Base-by-base conservation (phyloP, 768 basidiomycete species). In the Tylopilus intermedius region DNA sequence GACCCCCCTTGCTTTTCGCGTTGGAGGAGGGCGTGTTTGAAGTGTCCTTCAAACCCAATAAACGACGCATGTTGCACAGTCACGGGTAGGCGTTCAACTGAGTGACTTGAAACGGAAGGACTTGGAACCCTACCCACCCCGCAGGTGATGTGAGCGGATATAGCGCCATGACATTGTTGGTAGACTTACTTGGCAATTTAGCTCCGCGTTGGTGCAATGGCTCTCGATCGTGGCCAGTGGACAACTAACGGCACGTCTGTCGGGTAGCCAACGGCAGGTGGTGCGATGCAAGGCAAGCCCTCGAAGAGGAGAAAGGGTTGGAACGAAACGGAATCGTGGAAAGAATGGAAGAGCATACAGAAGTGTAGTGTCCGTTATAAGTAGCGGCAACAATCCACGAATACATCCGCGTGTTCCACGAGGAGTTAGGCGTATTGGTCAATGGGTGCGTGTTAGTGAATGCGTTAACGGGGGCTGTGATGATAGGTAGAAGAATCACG, bases 31-130 rank as follows among this genome's bases (percentile, higher is more conserved):
- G 32, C 1, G 55, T 38, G 24, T 45, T 54, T 51, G 56, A 37
- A 39, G 62, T 42, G 43, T 61, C 58, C 49, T 69, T 69, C 49
- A 67, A 62, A 21, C 69, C 58, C 27, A 69, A 53, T 21, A 69
- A 43, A 51, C 69, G 67, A 42, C 69, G 69, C 67, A 68, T 68
- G 49, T 55, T 56, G 45, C 33, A 35, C 46, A 24, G 49, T 46
- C 58, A 59, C 43, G n/a, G 39, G 49, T 54, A 18, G 30, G 49
- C 43, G 53, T 47, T 44, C 51, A 29, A 41, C 51, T 62, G 56
- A 56, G 56, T 58, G 18, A 18, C 18, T 18, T 18, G 18, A 54
- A 66, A 46, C 53, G 35, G 45, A 48, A 37, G 52, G 40, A 33
- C 40, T 43, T 47, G 43, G 47, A 35, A 53, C 48, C 42, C 55